A percentile compares a stretch with the other conserved stretches of the same genome.
phyloP scores from a whole-genome alignment of 225 moss, liverwort and hornwort species.

The Marchantia paleacea region DNA sequence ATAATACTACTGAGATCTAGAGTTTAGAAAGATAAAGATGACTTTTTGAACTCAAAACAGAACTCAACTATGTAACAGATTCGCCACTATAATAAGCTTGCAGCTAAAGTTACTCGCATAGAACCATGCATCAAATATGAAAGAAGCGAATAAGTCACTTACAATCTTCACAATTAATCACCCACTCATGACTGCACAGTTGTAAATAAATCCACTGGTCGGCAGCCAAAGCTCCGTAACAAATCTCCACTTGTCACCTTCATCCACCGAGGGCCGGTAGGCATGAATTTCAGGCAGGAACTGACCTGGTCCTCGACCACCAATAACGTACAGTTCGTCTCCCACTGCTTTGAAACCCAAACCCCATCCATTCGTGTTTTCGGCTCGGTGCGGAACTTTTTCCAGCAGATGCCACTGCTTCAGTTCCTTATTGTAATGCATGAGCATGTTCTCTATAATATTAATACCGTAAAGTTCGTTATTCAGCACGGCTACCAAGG shows the following conservation, averaged over 20 bases:
- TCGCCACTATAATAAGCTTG: no score
- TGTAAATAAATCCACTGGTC: slow-evolving; percentile 42
- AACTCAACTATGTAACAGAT: no score
- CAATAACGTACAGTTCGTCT: slow-evolving; percentile 45
- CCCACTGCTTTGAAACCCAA: slow-evolving; percentile 48
- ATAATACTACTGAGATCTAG: no score
- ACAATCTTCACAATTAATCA: neutral
- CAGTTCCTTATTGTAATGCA: slow-evolving; percentile 31
- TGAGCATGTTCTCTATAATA: slow-evolving; percentile 31
- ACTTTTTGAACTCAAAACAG: no score
- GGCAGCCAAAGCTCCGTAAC: slow-evolving; percentile 36
- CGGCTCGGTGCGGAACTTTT: slow-evolving; percentile 28
- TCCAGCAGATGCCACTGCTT: slow-evolving; percentile 34
- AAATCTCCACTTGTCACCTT: slow-evolving; percentile 26
- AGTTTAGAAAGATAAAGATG: no score
- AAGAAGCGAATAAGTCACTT: neutral
- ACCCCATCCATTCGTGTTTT: slow-evolving; percentile 43
- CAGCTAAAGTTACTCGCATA: no score
- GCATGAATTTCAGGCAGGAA: slow-evolving; percentile 40
- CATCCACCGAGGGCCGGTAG: slow-evolving; percentile 27
- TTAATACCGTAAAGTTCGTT: slow-evolving; percentile 43
- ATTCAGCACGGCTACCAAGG: slow-evolving; percentile 42
- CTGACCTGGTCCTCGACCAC: slow-evolving; percentile 23
- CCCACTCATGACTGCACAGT: slow-evolving; percentile 48
- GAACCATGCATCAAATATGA: neutral